Conservation (phyloP, 2,329 filamentous ascomycete species). For the Colletotrichum sublineola region DNA sequence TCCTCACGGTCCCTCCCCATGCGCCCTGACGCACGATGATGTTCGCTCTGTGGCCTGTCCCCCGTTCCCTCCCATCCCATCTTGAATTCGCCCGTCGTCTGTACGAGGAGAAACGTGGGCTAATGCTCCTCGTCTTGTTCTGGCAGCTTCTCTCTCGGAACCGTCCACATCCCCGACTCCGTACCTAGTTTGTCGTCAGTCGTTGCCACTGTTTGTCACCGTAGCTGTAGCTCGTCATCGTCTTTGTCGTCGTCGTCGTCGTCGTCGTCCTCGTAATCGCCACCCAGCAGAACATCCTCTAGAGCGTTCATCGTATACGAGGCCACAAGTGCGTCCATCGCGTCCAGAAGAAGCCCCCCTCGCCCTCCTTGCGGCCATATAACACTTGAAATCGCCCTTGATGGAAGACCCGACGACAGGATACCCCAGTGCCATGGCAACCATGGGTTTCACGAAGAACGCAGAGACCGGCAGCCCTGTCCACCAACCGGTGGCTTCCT, state of each 20-base stretch:
- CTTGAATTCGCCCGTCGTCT: constrained; percentile 22
- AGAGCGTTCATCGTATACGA: neutral
- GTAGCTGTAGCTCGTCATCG: neutral
- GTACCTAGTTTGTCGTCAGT: constrained; percentile 15
- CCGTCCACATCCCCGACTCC: constrained; percentile 36
- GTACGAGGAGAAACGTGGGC: constrained; percentile 13
- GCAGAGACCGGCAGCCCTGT: neutral
- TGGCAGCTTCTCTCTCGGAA: constrained; percentile 40
- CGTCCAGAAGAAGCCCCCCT: neutral
- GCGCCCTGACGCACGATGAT: constrained; percentile 19
- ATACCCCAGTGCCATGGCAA: neutral
- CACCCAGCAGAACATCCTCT: neutral
- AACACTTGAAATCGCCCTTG: neutral
- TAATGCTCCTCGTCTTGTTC: constrained; percentile 28
- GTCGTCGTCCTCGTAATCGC: neutral
- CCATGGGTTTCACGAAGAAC: constrained; percentile 3
- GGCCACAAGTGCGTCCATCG: neutral
- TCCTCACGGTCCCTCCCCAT: neutral
- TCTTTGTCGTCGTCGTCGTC: neutral
- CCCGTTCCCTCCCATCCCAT: neutral
- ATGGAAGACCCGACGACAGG: constrained; percentile 3
- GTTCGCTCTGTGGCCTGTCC: constrained; percentile 5
- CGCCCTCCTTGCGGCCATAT: neutral
- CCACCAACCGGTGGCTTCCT: constrained; percentile 17
- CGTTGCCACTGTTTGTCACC: neutral